Conservation (phyloP, 805 yeast species). For the Saturnispora galanensis region DNA sequence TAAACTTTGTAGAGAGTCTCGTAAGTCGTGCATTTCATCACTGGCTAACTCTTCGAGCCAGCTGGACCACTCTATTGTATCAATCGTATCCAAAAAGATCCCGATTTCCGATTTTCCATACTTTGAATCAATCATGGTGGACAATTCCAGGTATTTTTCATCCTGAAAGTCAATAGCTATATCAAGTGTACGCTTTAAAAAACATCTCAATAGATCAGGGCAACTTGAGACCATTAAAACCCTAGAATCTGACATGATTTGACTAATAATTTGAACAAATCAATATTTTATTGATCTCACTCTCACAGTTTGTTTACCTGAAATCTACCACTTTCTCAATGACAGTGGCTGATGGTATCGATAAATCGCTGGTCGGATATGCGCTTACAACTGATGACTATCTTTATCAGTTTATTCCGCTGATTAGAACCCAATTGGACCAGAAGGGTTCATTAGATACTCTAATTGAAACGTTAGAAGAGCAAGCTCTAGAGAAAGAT, state of each 20-base stretch:
- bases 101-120: slow-evolving; percentile 23
- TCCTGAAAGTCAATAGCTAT: background rate
- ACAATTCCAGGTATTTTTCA: background rate
- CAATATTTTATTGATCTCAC: background rate
- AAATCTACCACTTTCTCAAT: background rate
- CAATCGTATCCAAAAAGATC: slow-evolving; percentile 23
- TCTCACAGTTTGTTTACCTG: background rate
- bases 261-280: background rate
- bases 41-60: slow-evolving; percentile 34
- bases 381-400: slow-evolving; percentile 55
- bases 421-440: slow-evolving; percentile 52
- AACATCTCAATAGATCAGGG: background rate
- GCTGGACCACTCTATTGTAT: slow-evolving; percentile 22
- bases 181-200: background rate
- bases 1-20: slow-evolving; percentile 31
- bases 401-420: slow-evolving; percentile 71
- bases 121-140: slow-evolving; percentile 12
- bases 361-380: slow-evolving; percentile 17
- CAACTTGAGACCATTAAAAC: background rate
- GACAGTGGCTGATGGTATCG: background rate
- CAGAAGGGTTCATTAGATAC: slow-evolving; percentile 43
- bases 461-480: slow-evolving; percentile 45
- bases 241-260: background rate
- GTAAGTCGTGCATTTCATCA: slow-evolving; percentile 33
- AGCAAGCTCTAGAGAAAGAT: slow-evolving; percentile 50